Percentiles rank a stretch among this genome's conserved stretches.
phyloP scores from a whole-genome alignment of 768 basidiomycete genomes.

The Macrolepiota dolichaula region DNA sequence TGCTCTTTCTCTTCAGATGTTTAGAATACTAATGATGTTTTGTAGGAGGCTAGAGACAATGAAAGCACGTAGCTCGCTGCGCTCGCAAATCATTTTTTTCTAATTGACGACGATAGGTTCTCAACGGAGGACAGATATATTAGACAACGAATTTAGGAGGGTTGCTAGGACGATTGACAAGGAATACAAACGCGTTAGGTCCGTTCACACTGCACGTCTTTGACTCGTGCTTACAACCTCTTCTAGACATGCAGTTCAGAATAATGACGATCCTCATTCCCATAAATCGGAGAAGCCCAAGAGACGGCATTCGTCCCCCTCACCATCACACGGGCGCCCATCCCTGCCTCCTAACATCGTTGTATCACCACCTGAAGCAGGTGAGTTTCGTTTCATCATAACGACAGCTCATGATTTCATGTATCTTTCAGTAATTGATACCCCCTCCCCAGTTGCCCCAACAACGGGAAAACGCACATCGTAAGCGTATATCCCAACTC shows the following conservation, averaged over 20 bases:
- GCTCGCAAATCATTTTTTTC: neutral
- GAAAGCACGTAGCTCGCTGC: conserved; percentile 18
- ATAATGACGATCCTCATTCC: conserved; percentile 3
- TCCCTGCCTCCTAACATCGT: conserved; percentile 8
- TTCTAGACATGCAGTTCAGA: conserved; percentile 5
- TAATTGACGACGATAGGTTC: neutral
- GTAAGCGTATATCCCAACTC: neutral
- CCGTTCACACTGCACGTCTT: conserved; percentile 14
- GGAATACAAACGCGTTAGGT: conserved; percentile 37
- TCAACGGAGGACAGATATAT: conserved; percentile 27
- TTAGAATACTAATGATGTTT: neutral
- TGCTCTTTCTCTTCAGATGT: neutral
- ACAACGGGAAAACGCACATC: neutral
- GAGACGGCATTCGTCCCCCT: conserved; percentile 6
- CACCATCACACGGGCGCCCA: neutral
- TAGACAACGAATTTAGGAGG: conserved; percentile 42
- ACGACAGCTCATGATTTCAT: neutral
- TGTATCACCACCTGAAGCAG: conserved; percentile 7
- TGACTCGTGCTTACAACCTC: neutral
- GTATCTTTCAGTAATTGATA: neutral
- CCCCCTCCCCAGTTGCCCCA: neutral
- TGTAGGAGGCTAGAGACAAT: conserved; percentile 18
- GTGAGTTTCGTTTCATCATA: neutral
- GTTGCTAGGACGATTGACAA: conserved; percentile 38
- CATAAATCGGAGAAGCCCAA: conserved; percentile 7